phyloP scores from a whole-genome alignment of 2,329 filamentous ascomycete species.

The Pseudogymnoascus destructans region DNA sequence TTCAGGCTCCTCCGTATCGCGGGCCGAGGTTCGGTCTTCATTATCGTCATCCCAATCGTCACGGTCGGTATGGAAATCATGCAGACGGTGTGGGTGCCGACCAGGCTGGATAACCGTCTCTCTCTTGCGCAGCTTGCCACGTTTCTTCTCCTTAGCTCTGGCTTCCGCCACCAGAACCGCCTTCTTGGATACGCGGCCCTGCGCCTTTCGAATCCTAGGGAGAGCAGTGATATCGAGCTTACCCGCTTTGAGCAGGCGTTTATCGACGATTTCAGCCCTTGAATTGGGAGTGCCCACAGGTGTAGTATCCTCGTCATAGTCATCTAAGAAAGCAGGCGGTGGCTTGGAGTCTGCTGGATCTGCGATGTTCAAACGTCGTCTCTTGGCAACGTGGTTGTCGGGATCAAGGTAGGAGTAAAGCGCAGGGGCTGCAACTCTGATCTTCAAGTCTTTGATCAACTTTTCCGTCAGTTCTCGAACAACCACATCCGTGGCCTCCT shows the following conservation, averaged over 20 bases:
- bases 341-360: constrained; percentile 50
- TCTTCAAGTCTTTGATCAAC: constrained; percentile 77
- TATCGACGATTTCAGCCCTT: constrained; percentile 47
- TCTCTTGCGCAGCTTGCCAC: not conserved
- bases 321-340: constrained; percentile 42
- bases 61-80: constrained; percentile 60
- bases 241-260: constrained; percentile 33
- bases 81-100: constrained; percentile 47
- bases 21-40: constrained; percentile 48
- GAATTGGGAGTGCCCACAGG: constrained; percentile 53
- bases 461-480: constrained; percentile 74
- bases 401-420: constrained; percentile 76
- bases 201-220: constrained; percentile 62
- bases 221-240: constrained; percentile 49
- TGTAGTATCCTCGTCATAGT: constrained; percentile 45
- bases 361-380: constrained; percentile 64
- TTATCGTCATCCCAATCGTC: constrained; percentile 79
- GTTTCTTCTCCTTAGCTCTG: constrained; percentile 43
- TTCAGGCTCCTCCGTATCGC: constrained; percentile 76
- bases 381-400: constrained; percentile 62
- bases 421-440: constrained; percentile 68
- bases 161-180: constrained; percentile 55
- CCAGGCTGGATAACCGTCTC: constrained; percentile 31
- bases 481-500: constrained; percentile 67
- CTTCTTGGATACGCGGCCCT: constrained; percentile 42